Evolutionary conservation across 176 grass and related monocot genomes (phyloP), one percentile per base, ranked within the genome.

Genomic region (Musa troglodytarum): DNA sequence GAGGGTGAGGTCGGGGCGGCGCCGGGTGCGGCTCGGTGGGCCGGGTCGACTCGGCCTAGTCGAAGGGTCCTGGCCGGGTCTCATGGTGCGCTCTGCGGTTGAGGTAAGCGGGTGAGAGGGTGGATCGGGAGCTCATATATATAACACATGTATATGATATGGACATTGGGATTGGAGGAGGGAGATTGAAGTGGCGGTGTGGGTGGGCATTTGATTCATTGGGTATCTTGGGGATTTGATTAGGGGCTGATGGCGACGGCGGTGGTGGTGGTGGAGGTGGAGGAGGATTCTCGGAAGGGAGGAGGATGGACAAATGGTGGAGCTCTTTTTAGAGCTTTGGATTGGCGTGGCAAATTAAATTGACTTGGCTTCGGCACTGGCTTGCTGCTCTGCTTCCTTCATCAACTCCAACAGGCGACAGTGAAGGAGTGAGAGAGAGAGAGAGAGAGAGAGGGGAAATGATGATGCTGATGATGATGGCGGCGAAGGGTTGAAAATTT

Each of bases 381-480:
- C 6, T 43, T 43, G 6, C 34, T 5, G 34, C 34, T 43, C 34
- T 43, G 34, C 34, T 43, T 43, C 34, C 34, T 43, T 43, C 4
- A 43, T 43, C 34, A 43, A 6, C 34, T 43, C 0, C 34, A 43
- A 73, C 5, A 49, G 49, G 50, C 64, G 58, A 58, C 43, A 75
- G 50, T 58, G 52, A 61, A 28, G 2, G 26, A 28, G 26, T 28
- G 51, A 76, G 19, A 76, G 55, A 58, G 29, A 50, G n/a, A 15
- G 51, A 76, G 19, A 76, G 55, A 58, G 29, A 50, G n/a, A 15
- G 63, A 52, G 52, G 52, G 53, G 80, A 53, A 20, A 78, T 78
- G 76, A 34, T 29, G 28, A 29, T 34, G 29, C 3, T 34, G 34
- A 28, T 28, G 1, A 2, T 28, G 26, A 28, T 28, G 26, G 26